Evolutionary conservation across 2,329 filamentous ascomycete genomes (phyloP).

Genomic region (Coniochaeta sp.): DNA sequence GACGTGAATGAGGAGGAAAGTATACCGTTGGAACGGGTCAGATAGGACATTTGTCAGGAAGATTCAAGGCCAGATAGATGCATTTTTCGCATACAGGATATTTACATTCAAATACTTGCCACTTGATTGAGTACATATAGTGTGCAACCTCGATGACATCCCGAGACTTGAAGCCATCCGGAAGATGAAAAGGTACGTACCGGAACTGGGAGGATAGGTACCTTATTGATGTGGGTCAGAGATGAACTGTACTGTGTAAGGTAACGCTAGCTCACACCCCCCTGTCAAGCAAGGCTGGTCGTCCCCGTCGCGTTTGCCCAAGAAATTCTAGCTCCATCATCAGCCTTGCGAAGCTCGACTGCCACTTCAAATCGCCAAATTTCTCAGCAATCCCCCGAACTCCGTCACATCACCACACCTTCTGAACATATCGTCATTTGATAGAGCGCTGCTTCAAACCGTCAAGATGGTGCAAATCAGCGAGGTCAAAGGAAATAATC

Average conservation of each 20-base stretch:
- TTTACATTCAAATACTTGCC: not conserved
- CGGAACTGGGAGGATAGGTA: not conserved
- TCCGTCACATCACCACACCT: conserved; percentile 4
- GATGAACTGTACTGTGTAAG: too few relatives aligned
- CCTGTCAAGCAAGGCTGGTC: conserved; percentile 1
- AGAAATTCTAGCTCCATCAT: conserved; percentile 3
- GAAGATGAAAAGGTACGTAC: not conserved
- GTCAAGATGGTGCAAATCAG: conserved; percentile 77
- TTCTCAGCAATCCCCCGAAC: conserved; percentile 2
- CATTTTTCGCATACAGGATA: not conserved
- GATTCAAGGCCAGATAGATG: not conserved
- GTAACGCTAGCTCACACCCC: not conserved
- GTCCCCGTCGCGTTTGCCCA: not conserved
- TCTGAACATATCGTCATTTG: not conserved
- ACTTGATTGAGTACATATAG: too few relatives aligned
- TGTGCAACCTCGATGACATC: not conserved
- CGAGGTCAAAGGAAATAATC: conserved; percentile 88
- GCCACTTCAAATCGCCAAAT: not conserved
- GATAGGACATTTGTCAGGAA: not conserved
- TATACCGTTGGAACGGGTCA: not conserved
- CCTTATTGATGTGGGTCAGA: not conserved
- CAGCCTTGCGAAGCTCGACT: conserved; percentile 1
- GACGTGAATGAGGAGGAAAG: conserved; percentile 14
- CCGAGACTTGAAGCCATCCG: not conserved
- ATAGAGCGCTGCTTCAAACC: not conserved